These are phyloP conservation scores for Polyplosphaeria fusca DNA, from an alignment of 495 filamentous ascomycete genomes.

Conservation along the genomic window DNA sequence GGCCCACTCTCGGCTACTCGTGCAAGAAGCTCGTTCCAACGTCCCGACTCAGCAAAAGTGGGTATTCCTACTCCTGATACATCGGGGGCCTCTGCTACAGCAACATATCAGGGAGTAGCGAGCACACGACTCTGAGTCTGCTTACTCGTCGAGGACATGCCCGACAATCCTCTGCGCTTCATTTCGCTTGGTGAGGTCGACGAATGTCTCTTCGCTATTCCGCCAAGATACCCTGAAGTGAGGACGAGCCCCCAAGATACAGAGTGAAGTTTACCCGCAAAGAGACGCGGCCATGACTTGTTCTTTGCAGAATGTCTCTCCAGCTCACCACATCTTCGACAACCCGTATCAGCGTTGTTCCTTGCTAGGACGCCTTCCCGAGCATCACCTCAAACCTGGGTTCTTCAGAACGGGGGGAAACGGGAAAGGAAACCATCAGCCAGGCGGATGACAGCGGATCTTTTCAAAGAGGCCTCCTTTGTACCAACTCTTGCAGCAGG, in stretches of 20 bases:
- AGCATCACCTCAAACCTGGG: neutral
- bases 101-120: too few species aligned
- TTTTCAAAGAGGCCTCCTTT: neutral
- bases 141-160: too few species aligned
- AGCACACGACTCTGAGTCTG: too few species aligned
- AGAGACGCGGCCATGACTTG: neutral
- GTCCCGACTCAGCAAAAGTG: neutral
- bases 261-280: neutral
- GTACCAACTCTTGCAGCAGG: neutral
- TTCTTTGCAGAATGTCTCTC: neutral
- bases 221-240: too few species aligned
- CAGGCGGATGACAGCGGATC: conserved; percentile 6
- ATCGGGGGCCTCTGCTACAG: neutral
- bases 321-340: neutral
- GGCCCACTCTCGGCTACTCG: neutral
- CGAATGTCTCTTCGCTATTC: neutral
- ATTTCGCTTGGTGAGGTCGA: neutral
- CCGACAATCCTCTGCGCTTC: too few species aligned
- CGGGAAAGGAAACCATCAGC: neutral
- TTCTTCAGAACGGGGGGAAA: neutral
- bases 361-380: neutral
- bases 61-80: neutral
- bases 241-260: neutral
- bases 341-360: neutral
- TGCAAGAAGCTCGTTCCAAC: neutral